phyloP scores from a whole-genome alignment of 768 basidiomycete genomes.

The Rhizopogon vesiculosus region DNA sequence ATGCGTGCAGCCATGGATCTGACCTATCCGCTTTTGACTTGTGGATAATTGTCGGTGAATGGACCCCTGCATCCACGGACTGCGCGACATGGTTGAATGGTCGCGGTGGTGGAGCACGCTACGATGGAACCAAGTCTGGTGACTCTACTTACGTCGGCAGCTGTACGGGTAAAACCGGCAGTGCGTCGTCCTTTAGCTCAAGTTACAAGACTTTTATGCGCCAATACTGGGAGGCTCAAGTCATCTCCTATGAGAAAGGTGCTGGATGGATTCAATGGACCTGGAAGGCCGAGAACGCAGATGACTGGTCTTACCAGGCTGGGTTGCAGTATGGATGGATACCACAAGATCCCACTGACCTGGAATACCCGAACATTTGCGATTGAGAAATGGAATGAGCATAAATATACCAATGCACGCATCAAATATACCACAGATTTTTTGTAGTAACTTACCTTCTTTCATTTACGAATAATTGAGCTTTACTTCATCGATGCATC shows the following conservation, averaged over 20 bases:
- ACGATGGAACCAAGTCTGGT: conserved; percentile 48
- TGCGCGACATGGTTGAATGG: conserved; percentile 82
- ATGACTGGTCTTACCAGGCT: conserved; percentile 75
- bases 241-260: conserved; percentile 63
- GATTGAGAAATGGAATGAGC: conserved; percentile 17
- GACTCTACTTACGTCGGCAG: neutral
- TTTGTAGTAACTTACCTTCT: neutral
- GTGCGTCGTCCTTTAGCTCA: conserved; percentile 49
- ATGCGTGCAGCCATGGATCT: conserved; percentile 48
- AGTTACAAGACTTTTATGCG: conserved; percentile 61
- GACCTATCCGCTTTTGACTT: conserved; percentile 48
- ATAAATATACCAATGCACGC: neutral
- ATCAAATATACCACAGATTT: neutral
- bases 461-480: neutral
- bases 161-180: conserved; percentile 62
- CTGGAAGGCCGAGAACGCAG: conserved; percentile 73
- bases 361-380: conserved; percentile 63
- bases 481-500: neutral
- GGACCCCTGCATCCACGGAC: conserved; percentile 70
- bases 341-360: conserved; percentile 61
- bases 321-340: conserved; percentile 78
- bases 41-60: conserved; percentile 79
- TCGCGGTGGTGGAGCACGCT: conserved; percentile 61
- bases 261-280: conserved; percentile 77
- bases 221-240: conserved; percentile 78